Evolutionary conservation across 1,284 basidiomycete genomes (phyloP), one percentile per base, ranked within the genome.

Genomic region (Tetrapyrgos nigripes): DNA sequence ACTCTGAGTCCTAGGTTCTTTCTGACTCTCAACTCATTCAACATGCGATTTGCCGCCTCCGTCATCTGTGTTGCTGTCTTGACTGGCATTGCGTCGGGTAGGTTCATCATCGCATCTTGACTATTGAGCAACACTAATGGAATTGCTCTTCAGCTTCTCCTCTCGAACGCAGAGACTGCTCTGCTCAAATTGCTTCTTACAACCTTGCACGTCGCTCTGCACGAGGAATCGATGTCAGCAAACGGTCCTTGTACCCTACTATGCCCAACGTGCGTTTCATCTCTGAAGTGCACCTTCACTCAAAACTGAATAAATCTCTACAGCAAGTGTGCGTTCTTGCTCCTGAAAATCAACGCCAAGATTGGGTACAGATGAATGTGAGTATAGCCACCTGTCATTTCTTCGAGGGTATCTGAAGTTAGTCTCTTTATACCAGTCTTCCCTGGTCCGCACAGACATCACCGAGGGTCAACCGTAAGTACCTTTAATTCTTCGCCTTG

Each of bases 391-490:
- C 29, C 31, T 37, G 50, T 35, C 54, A 14, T 9, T 28, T 14
- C 28, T 48, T 40, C 23, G 23, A 66, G 65, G 66, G 53, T 61
- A 66, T n/a, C 66, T 69, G 52, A 59, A 44, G n/a, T n/a, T n/a
- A n/a, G n/a, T n/a, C n/a, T n/a, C n/a, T n/a, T n/a, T n/a, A 33
- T 23, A 11, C 26, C 19, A 35, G n/a, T 24, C 17, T 43, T 31
- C 84, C 72, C 77, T 76, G 28, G 71, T 85, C 53, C 80, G 82
- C 29, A 67, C 73, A 53, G 79, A 85, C 71, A 76, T 85, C 65
- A 78, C 77, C 27, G 84, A 85, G 58, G 73, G 76, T 62, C 78
- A 85, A 70, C 53, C 64, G 74, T 76, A 54, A 62, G 69, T 60
- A 28, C n/a, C 23, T 9, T 23, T 48, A 11, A 17, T n/a, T 17